Evolutionary conservation across 1,284 basidiomycete genomes (phyloP), one percentile per base, ranked within the genome.

Genomic region (Uromyces viciae-fabae): DNA sequence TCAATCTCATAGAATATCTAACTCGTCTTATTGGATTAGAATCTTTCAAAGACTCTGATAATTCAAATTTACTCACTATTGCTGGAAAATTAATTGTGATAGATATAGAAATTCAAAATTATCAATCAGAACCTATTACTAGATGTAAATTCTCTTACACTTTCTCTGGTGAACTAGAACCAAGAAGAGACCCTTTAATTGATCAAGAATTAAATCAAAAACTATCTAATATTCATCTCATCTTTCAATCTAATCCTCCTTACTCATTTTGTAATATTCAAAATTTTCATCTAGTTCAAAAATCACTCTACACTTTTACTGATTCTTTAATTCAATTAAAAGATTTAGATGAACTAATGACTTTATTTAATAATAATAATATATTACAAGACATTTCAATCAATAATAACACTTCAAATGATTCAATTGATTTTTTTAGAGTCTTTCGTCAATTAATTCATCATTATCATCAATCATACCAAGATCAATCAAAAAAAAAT

Each of bases 61-160:
- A 79, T 58, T 79, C 76, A n/a, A 77, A 54, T 42, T 43, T 79
- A 25, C 58, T 79, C 15, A 79, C 58, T 19, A 69, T 79, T 31
- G 76, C 76, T 22, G 76, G 76, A 17, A 79, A 79, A 72, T 25
- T 79, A 7, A 71, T 79, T n/a, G 76, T 79, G 28, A 79, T 79
- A 49, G 76, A 79, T n/a, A 69, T 79, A 8, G 76, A 79, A 40
- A 22, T 72, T 54, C 25, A 52, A 19, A 19, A 68, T 15, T 25
- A 43, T 11, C 42, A n/a, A n/a, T 52, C 31, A 1, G 52, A 40
- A 19, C 71, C 11, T 25, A 54, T 79, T 3, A 43, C 22, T 14
- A 25, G 68, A 25, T 72, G 33, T 14, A 79, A 79, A 31, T 79
- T 79, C 68, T 79, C 76, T 0, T 79, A 79, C 36, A 54, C 76